phyloP scores from a whole-genome alignment of 495 filamentous ascomycete species.

The Terfezia claveryi region DNA sequence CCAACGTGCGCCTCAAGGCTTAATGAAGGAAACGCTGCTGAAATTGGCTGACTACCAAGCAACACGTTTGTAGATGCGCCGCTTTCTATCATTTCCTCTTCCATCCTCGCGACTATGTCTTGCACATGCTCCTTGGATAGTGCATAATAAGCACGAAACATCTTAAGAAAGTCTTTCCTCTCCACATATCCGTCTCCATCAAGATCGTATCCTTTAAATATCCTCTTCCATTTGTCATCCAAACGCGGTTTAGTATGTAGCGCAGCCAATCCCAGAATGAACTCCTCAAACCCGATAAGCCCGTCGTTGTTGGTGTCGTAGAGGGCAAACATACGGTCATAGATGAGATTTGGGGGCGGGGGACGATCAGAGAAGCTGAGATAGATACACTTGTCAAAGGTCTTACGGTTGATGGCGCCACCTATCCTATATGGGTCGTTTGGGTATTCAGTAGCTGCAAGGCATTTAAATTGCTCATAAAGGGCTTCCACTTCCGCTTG shows the following conservation, averaged over 20 bases:
- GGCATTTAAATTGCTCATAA: constrained; percentile 88
- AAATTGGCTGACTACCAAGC: constrained; percentile 54
- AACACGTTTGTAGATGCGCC: constrained; percentile 51
- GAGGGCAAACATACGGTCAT: constrained; percentile 89
- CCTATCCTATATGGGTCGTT: constrained; percentile 54
- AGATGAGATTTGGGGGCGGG: constrained; percentile 65
- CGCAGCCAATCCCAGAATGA: constrained; percentile 60
- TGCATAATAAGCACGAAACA: constrained; percentile 78
- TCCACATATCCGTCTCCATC: constrained; percentile 74
- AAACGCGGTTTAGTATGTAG: constrained; percentile 45
- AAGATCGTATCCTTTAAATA: constrained; percentile 81
- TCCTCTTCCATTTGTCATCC: constrained; percentile 39
- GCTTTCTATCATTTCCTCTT: constrained; percentile 56
- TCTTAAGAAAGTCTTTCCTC: constrained; percentile 70
- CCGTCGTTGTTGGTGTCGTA: constrained; percentile 80
- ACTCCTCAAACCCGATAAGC: constrained; percentile 85
- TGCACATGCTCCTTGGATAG: constrained; percentile 65
- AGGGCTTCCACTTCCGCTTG: constrained; percentile 68
- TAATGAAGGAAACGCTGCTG: constrained; percentile 43
- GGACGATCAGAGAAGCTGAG: constrained; percentile 56
- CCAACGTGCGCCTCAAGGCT: constrained; percentile 38
- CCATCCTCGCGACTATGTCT: constrained; percentile 60
- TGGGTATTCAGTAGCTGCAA: constrained; percentile 69
- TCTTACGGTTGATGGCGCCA: constrained; percentile 72
- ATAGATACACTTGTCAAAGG: constrained; percentile 75